Conservation (phyloP, 2,329 filamentous ascomycete genomes). For the Diplodia seriata region DNA sequence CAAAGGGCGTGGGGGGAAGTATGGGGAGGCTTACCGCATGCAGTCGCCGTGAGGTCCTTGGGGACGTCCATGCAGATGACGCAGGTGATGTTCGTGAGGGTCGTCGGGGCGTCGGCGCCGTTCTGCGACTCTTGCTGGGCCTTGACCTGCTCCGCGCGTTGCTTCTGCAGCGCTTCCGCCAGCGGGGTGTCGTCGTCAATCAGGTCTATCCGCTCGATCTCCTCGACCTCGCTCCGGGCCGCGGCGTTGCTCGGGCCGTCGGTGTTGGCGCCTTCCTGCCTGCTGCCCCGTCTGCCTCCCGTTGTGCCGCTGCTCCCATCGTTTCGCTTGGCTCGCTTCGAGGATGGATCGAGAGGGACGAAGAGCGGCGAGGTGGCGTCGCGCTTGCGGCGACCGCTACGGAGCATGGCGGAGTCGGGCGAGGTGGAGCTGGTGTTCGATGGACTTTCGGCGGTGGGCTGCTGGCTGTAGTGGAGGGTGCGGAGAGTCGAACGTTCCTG, state of each 20-base stretch:
- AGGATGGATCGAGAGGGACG: conserved; percentile 40
- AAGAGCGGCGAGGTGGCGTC: conserved; percentile 13
- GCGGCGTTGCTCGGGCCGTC: conserved; percentile 29
- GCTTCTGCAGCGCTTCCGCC: conserved; percentile 58
- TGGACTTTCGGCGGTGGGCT: conserved; percentile 3
- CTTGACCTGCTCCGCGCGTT: conserved; percentile 59
- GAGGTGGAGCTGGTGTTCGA: neutral
- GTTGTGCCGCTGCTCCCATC: conserved; percentile 33
- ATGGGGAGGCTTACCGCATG: conserved; percentile 60
- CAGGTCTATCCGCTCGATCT: conserved; percentile 60
- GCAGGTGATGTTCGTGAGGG: conserved; percentile 61
- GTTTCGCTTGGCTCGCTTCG: conserved; percentile 41
- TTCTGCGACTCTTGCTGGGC: conserved; percentile 48
- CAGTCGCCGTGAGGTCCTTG: conserved; percentile 65
- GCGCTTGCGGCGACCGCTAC: conserved; percentile 34
- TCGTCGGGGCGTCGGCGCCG: conserved; percentile 45
- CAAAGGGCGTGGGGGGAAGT: neutral
- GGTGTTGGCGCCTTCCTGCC: neutral
- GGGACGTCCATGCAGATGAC: conserved; percentile 70
- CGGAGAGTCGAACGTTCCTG: conserved; percentile 29
- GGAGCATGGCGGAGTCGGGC: conserved; percentile 3
- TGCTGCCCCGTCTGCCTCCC: conserved; percentile 2
- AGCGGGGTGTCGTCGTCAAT: conserved; percentile 52
- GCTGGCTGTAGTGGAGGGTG: neutral
- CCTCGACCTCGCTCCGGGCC: conserved; percentile 23